Evolutionary conservation across 164 flowering plant genomes (phyloP).

Genomic region (Aristolochia contorta): DNA sequence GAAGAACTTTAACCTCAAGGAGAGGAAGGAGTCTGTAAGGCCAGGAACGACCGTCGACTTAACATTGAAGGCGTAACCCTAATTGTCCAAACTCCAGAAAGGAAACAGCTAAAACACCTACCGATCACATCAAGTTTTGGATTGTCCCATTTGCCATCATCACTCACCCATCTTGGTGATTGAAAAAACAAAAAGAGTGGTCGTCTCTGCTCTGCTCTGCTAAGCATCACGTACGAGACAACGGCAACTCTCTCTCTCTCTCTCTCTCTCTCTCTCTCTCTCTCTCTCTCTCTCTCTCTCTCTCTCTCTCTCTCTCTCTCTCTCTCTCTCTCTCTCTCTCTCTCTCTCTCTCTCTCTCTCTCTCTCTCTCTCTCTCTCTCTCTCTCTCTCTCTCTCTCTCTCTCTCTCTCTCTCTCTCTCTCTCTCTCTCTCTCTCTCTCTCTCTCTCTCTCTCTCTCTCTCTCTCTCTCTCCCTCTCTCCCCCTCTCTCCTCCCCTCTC

Average conservation of each 20-base stretch:
- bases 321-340: constrained; percentile 4
- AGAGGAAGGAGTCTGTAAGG: too few species aligned
- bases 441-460: not conserved
- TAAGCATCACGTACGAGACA: constrained; percentile 7
- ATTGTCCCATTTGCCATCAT: constrained; percentile 17
- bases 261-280: constrained; percentile 8
- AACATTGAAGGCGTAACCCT: not conserved
- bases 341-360: not conserved
- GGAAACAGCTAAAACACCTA: not conserved
- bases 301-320: constrained; percentile 9
- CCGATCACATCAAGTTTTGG: constrained; percentile 10
- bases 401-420: not conserved
- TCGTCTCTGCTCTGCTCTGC: not conserved
- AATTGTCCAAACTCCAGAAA: not conserved
- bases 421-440: not conserved
- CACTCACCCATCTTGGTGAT: constrained; percentile 1
- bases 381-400: not conserved
- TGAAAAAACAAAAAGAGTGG: constrained; percentile 3
- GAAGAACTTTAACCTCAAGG: too few species aligned
- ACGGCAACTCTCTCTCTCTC: not conserved
- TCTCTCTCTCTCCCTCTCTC: not conserved
- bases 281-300: constrained; percentile 9
- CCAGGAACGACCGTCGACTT: not conserved
- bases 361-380: not conserved
- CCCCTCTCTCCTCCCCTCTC: not conserved